A percentile compares a stretch with the other conserved stretches of the same genome.
phyloP scores from a whole-genome alignment of 1,284 basidiomycete species.

The Ceratobasidium sp. region DNA sequence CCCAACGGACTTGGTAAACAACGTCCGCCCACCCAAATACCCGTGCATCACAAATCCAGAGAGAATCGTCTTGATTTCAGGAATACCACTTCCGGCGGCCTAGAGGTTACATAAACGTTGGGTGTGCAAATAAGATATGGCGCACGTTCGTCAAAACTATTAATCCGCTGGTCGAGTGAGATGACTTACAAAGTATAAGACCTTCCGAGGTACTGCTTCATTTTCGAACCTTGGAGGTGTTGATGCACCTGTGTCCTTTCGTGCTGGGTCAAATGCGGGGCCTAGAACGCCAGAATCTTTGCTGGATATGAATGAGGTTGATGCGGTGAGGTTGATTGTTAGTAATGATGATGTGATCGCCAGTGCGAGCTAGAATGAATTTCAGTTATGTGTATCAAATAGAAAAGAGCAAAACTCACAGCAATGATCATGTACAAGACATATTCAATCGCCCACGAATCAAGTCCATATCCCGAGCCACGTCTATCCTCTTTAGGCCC shows the following conservation, averaged over 20 bases:
- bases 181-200: conserved; percentile 82
- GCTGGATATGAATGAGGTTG: conserved; percentile 85
- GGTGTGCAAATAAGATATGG: no score
- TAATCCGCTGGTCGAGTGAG: conserved; percentile 25
- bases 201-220: conserved; percentile 64
- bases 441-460: conserved; percentile 73
- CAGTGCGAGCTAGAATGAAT: conserved; percentile 69
- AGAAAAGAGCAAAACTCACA: conserved; percentile 65
- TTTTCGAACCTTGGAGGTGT: conserved; percentile 56
- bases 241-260: conserved; percentile 50
- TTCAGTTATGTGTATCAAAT: background rate
- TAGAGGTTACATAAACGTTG: no score
- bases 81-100: conserved; percentile 97
- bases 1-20: conserved; percentile 91
- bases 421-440: conserved; percentile 81
- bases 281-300: conserved; percentile 85
- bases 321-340: conserved; percentile 89
- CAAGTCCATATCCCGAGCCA: conserved; percentile 52
- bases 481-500: conserved; percentile 49
- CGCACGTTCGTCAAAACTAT: conserved; percentile 91
- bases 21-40: conserved; percentile 89
- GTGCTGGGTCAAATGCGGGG: conserved; percentile 61
- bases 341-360: conserved; percentile 80
- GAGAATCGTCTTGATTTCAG: conserved; percentile 98
- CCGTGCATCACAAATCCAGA: conserved; percentile 98